phyloP scores from a whole-genome alignment of 306 rosid species.

The Carpinus viminea region DNA sequence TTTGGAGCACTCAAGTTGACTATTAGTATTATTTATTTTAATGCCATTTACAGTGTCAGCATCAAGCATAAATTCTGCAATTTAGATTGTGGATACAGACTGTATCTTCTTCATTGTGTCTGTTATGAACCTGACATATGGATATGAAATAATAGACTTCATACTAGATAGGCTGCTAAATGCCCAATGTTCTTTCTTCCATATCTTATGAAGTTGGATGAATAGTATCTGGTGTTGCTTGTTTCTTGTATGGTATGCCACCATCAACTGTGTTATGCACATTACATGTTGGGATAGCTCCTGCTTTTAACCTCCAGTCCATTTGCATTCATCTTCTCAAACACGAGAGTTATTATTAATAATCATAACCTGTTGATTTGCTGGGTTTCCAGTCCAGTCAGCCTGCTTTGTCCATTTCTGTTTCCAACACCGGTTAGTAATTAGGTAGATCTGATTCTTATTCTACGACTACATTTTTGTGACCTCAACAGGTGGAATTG shows the following conservation, averaged over 20 bases:
- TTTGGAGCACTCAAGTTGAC: not conserved
- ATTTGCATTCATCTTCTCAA: not conserved
- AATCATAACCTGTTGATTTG: not conserved
- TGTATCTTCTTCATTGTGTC: constrained; percentile 5
- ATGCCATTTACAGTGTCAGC: not conserved
- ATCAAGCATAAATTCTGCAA: not conserved
- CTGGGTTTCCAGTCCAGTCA: not conserved
- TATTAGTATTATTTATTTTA: not conserved
- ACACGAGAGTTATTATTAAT: not conserved
- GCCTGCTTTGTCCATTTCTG: not conserved
- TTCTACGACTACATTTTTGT: constrained; percentile 21
- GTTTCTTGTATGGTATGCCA: not conserved
- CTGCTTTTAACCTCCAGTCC: constrained; percentile 3
- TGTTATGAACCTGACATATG: not conserved
- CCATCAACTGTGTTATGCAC: not conserved
- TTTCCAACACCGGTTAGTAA: not conserved
- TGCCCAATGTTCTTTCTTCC: constrained; percentile 8
- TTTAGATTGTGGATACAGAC: not conserved
- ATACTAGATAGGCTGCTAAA: constrained; percentile 3
- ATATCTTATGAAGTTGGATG: constrained; percentile 12
- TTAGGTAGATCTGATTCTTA: constrained; percentile 13
- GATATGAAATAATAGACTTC: constrained; percentile 4
- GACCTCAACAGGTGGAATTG: constrained; percentile 82
- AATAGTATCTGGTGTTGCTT: constrained; percentile 10
- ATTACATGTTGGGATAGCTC: not conserved